Percentiles rank a stretch among this genome's conserved stretches.
phyloP scores from a whole-genome alignment of 345 rosid species.

The Heritiera fomes region DNA sequence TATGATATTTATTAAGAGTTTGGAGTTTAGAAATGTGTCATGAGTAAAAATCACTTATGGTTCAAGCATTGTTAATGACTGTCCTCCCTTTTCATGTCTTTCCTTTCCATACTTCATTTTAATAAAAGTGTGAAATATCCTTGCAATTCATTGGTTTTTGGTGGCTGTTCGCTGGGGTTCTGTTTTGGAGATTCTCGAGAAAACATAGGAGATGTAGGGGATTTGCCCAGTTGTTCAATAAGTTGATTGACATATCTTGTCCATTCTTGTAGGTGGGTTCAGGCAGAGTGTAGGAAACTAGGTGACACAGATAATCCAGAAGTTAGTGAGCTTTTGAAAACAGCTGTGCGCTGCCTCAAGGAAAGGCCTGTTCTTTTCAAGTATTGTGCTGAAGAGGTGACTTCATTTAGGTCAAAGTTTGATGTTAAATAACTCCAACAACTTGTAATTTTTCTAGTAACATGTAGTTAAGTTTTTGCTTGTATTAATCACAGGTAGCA shows the following conservation, averaged over 20 bases:
- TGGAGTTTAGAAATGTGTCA: background rate
- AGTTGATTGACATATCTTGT: constrained; percentile 4
- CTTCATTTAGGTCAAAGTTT: constrained; percentile 25
- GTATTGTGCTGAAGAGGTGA: constrained; percentile 99
- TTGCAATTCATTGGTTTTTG: background rate
- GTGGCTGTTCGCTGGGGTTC: background rate
- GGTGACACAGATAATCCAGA: constrained; percentile 96
- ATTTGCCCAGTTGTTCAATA: background rate
- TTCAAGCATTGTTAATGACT: background rate
- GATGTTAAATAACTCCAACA: background rate
- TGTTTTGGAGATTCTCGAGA: background rate
- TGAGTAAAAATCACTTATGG: background rate
- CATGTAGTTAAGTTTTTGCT: constrained; percentile 13
- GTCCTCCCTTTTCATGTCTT: background rate
- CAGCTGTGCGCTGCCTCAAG: constrained; percentile 81
- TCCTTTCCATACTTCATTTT: background rate
- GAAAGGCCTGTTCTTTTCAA: constrained; percentile 97
- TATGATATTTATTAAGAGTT: background rate
- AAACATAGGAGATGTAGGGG: background rate
- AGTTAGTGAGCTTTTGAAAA: constrained; percentile 79
- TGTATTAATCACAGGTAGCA: constrained; percentile 62
- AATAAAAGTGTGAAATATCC: background rate
- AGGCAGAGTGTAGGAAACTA: constrained; percentile 93
- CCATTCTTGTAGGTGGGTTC: constrained; percentile 83
- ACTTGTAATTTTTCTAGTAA: constrained; percentile 16